Evolutionary conservation across 495 filamentous ascomycete genomes (phyloP).

Genomic region (Penicillium daleae): DNA sequence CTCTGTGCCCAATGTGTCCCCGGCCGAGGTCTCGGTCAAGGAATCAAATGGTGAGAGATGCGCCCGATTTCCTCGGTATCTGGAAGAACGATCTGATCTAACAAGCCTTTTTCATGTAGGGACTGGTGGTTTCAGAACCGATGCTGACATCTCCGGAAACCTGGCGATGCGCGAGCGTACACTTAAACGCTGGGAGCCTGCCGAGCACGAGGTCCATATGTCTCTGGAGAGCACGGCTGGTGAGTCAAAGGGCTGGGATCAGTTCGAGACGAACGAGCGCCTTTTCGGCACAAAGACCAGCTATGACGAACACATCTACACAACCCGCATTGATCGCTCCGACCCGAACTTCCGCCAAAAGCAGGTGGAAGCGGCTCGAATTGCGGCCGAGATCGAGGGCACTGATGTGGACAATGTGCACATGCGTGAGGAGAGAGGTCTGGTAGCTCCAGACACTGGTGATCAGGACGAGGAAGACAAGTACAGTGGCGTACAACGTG

Average conservation of each 20-base stretch:
- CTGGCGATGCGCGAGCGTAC: conserved; percentile 69
- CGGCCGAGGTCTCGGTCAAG: conserved; percentile 55
- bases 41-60: conserved; percentile 69
- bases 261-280: conserved; percentile 88
- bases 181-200: conserved; percentile 83
- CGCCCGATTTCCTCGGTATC: not conserved
- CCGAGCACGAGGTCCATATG: conserved; percentile 63
- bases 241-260: conserved; percentile 73
- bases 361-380: conserved; percentile 74
- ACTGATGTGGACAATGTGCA: conserved; percentile 72
- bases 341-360: conserved; percentile 80
- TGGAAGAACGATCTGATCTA: not conserved
- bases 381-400: conserved; percentile 88
- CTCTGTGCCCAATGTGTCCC: conserved; percentile 58
- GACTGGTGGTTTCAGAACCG: conserved; percentile 71
- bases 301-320: conserved; percentile 95
- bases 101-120: not conserved
- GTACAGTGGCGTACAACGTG: conserved; percentile 89
- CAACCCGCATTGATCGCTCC: conserved; percentile 80
- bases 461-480: conserved; percentile 92
- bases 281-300: conserved; percentile 84
- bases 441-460: conserved; percentile 63
- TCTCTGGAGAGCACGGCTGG: conserved; percentile 64
- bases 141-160: conserved; percentile 82
- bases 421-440: conserved; percentile 85